Evolutionary conservation across 202 grass and related monocot species (phyloP).

Genomic region (Cymbopogon flexuosus): DNA sequence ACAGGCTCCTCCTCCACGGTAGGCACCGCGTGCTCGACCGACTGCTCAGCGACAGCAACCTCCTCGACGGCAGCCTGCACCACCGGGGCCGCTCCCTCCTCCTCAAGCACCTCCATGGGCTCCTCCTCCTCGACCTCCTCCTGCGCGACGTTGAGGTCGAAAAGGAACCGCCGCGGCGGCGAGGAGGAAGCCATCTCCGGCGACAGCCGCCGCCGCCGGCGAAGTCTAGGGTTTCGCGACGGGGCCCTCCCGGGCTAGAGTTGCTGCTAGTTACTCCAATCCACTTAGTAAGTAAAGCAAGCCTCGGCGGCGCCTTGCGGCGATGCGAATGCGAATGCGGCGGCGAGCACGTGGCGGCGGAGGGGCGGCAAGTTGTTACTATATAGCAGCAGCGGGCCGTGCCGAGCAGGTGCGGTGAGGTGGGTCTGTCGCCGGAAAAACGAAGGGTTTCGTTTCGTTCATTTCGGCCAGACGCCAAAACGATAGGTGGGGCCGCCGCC

Average conservation of each 20-base stretch:
- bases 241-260: neutral
- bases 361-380: neutral
- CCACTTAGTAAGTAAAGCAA: neutral
- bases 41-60: neutral
- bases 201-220: conserved; percentile 23
- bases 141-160: conserved; percentile 53
- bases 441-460: neutral
- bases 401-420: neutral
- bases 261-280: neutral
- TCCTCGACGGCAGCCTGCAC: neutral
- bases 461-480: neutral
- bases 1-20: conserved; percentile 11
- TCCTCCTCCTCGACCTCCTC: conserved; percentile 34
- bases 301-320: neutral
- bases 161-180: conserved; percentile 31
- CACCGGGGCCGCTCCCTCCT: neutral
- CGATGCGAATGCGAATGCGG: neutral
- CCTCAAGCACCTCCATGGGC: conserved; percentile 15
- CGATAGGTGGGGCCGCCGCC: neutral
- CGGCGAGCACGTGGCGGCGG: neutral
- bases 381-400: neutral
- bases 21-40: neutral
- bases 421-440: neutral
- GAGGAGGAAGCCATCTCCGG: conserved; percentile 27
- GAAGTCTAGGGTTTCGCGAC: conserved; percentile 40